These are phyloP conservation scores for Fusarium torreyae DNA, from an alignment of 2,329 filamentous ascomycete species.

Conservation along the genomic window DNA sequence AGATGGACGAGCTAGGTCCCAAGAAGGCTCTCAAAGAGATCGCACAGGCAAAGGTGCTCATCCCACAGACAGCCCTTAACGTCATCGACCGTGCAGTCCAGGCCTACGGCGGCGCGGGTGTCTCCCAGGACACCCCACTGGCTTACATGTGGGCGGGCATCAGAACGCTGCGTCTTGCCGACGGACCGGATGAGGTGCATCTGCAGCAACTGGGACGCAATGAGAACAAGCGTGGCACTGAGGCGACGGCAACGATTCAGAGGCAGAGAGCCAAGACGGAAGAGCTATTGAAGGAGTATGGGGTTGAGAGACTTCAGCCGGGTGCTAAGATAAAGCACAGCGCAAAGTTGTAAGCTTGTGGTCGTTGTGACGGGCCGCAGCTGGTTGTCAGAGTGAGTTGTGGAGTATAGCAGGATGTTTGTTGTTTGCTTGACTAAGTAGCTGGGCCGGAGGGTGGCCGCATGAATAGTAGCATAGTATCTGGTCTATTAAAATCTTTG, in stretches of 20 bases:
- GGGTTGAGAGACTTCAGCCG: constrained; percentile 62
- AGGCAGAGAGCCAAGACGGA: constrained; percentile 76
- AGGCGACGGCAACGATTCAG: constrained; percentile 73
- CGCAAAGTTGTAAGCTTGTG: constrained; percentile 61
- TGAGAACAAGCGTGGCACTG: constrained; percentile 79
- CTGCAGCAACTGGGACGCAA: constrained; percentile 84
- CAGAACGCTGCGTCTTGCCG: constrained; percentile 86
- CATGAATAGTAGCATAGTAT: constrained; percentile 8
- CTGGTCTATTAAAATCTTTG: constrained; percentile 4
- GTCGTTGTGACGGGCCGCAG: not conserved
- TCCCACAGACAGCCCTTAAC: constrained; percentile 84
- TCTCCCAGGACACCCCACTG: constrained; percentile 94
- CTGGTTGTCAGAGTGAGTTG: constrained; percentile 32
- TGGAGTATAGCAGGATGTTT: constrained; percentile 15
- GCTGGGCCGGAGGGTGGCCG: not conserved
- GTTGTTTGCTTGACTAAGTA: constrained; percentile 4
- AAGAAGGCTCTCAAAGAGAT: constrained; percentile 95
- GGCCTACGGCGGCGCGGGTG: constrained; percentile 90
- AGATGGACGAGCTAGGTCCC: constrained; percentile 90
- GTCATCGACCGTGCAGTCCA: constrained; percentile 97
- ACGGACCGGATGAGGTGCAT: constrained; percentile 98
- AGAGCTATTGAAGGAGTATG: constrained; percentile 75
- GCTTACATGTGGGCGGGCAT: constrained; percentile 86
- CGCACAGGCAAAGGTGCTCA: constrained; percentile 93
- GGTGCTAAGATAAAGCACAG: constrained; percentile 65